A percentile compares a stretch with the other conserved stretches of the same genome.
Conservation (phyloP, 129 eudicot species). For the Mikania micrantha region DNA sequence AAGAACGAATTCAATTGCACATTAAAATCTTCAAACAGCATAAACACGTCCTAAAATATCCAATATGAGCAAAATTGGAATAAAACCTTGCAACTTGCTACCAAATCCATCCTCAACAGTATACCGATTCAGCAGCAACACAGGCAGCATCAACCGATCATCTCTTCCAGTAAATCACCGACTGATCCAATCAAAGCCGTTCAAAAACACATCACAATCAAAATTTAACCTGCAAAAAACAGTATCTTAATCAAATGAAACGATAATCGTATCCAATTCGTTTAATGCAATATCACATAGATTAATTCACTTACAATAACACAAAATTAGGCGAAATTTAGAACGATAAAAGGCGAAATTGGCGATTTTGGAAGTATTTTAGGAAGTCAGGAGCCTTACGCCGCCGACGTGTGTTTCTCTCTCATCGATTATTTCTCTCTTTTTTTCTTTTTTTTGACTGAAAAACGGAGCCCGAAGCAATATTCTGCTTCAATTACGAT, state of each 20-base stretch:
- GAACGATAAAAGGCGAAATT: constrained; percentile 10
- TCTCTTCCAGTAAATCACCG: constrained; percentile 13
- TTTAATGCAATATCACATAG: constrained; percentile 2
- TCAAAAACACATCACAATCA: constrained; percentile 17
- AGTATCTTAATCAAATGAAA: background rate
- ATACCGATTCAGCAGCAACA: constrained; percentile 26
- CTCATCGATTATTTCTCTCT: constrained; percentile 27
- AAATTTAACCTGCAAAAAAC: background rate
- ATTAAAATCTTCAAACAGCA: background rate
- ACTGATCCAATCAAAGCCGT: constrained; percentile 21
- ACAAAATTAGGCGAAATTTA: constrained; percentile 4
- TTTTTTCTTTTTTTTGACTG: constrained; percentile 42
- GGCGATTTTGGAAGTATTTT: constrained; percentile 1
- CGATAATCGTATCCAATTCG: background rate
- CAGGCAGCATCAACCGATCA: constrained; percentile 15
- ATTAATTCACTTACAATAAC: constrained; percentile 10
- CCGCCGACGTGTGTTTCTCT: constrained; percentile 35
- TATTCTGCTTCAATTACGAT: constrained; percentile 26
- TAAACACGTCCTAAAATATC: constrained; percentile 5
- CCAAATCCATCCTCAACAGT: constrained; percentile 60
- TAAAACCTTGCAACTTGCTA: constrained; percentile 73
- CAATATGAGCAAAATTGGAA: background rate
- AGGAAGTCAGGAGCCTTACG: constrained; percentile 1
- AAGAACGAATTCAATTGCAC: background rate
- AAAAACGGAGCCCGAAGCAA: constrained; percentile 25